phyloP scores from a whole-genome alignment of 2,329 filamentous ascomycete genomes.

The Capronia epimyces region DNA sequence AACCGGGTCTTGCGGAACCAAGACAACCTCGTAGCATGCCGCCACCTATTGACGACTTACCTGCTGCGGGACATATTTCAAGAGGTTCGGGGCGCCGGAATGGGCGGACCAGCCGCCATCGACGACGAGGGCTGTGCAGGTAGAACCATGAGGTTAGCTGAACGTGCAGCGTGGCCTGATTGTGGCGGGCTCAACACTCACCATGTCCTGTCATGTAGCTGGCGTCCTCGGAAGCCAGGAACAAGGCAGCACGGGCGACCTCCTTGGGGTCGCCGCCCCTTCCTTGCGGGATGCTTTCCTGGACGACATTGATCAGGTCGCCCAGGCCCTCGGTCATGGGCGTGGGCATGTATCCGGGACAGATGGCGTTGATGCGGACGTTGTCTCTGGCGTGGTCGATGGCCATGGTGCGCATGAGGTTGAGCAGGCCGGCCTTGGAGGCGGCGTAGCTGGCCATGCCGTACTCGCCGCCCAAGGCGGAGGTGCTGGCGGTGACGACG shows the following conservation, averaged over 20 bases:
- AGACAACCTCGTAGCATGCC: neutral
- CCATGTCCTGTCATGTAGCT: constrained; percentile 31
- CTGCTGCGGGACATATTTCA: constrained; percentile 6
- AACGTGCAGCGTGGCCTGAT: too few relatives aligned
- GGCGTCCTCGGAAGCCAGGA: constrained; percentile 30
- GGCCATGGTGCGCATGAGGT: constrained; percentile 42
- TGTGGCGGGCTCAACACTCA: too few relatives aligned
- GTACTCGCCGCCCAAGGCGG: constrained; percentile 8
- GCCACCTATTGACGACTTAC: neutral
- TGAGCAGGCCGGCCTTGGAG: constrained; percentile 44
- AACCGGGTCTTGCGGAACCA: too few relatives aligned
- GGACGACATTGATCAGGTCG: neutral
- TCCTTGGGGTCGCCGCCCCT: constrained; percentile 31
- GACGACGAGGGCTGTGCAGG: constrained; percentile 8
- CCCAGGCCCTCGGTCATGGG: constrained; percentile 32
- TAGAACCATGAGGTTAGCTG: too few relatives aligned
- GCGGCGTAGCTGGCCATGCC: constrained; percentile 37
- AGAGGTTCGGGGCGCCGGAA: constrained; percentile 5
- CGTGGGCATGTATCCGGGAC: constrained; percentile 38
- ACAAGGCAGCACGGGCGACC: constrained; percentile 31
- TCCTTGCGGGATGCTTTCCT: constrained; percentile 19
- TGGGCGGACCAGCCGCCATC: constrained; percentile 14
- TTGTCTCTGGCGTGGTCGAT: constrained; percentile 39
- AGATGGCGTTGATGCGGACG: constrained; percentile 40
- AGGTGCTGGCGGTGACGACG: constrained; percentile 22